Percentiles rank a stretch among this genome's conserved stretches.
These are phyloP conservation scores for Dujonia santamariae DNA, from an alignment of 1,139 yeast species.

Conservation along the genomic window DNA sequence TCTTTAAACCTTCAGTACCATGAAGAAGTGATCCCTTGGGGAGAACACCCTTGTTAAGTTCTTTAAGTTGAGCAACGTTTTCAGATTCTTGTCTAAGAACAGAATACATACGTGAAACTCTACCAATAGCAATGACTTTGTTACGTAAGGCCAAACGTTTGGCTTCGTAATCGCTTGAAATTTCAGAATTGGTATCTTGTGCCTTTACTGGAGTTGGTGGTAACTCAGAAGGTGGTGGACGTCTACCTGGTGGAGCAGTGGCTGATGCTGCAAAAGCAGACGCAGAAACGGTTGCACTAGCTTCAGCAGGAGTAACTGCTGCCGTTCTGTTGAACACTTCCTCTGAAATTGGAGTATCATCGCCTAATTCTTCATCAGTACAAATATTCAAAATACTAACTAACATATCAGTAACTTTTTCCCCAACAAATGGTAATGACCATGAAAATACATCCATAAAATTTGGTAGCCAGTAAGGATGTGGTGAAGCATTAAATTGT, in stretches of 20 bases:
- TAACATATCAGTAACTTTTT: slow-evolving; percentile 89
- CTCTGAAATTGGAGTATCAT: slow-evolving; percentile 39
- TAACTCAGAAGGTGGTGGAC: slow-evolving; percentile 6
- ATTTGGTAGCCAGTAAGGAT: slow-evolving; percentile 96
- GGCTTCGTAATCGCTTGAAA: slow-evolving; percentile 31
- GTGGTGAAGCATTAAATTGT: slow-evolving; percentile 90
- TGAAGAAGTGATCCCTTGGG: slow-evolving; percentile 87
- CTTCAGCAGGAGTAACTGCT: not conserved
- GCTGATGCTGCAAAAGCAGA: not conserved
- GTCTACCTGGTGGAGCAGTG: slow-evolving; percentile 1
- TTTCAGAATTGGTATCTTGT: slow-evolving; percentile 10
- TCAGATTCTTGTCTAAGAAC: slow-evolving; percentile 88
- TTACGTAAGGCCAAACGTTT: slow-evolving; percentile 69
- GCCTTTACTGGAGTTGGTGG: slow-evolving; percentile 11
- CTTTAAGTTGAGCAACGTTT: slow-evolving; percentile 76
- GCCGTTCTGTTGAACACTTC: not conserved
- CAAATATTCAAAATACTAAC: slow-evolving; percentile 89
- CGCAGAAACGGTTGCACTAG: not conserved
- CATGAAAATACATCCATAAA: slow-evolving; percentile 97
- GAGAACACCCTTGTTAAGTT: slow-evolving; percentile 58
- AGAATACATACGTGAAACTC: slow-evolving; percentile 90
- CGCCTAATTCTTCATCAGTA: slow-evolving; percentile 90
- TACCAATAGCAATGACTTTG: slow-evolving; percentile 91
- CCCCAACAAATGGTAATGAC: slow-evolving; percentile 99
- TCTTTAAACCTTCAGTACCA: slow-evolving; percentile 77